phyloP scores from a whole-genome alignment of 2,329 filamentous ascomycete genomes.

The Apiospora marii region DNA sequence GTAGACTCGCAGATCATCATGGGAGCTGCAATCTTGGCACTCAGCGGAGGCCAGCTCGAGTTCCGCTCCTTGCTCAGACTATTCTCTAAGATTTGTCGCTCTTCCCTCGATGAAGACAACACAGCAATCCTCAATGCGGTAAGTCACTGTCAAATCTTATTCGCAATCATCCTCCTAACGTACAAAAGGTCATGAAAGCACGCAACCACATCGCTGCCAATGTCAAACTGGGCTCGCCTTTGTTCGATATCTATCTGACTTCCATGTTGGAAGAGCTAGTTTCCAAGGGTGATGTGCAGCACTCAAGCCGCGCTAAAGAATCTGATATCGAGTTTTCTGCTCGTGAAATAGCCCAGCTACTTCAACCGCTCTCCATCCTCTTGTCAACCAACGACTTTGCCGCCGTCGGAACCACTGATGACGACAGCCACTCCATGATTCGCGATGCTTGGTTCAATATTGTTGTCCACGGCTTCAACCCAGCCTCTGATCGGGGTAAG shows the following conservation, averaged over 20 bases:
- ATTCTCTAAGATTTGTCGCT: conserved; percentile 77
- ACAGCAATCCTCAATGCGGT: conserved; percentile 74
- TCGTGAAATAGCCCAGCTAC: conserved; percentile 84
- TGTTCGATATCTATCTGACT: conserved; percentile 84
- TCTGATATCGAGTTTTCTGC: conserved; percentile 84
- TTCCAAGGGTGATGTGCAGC: conserved; percentile 86
- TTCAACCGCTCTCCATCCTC: conserved; percentile 87
- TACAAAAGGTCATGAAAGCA: conserved; percentile 71
- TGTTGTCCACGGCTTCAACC: conserved; percentile 88
- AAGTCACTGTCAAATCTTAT: conserved; percentile 44
- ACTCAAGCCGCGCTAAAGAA: conserved; percentile 75
- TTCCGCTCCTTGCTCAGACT: conserved; percentile 87
- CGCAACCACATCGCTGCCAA: conserved; percentile 79
- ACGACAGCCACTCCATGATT: conserved; percentile 76
- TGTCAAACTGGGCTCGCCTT: conserved; percentile 71
- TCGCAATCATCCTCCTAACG: not conserved
- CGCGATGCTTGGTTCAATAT: conserved; percentile 99
- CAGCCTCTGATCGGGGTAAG: conserved; percentile 75
- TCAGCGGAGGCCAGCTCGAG: conserved; percentile 80
- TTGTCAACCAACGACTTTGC: conserved; percentile 72
- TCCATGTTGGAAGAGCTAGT: conserved; percentile 88
- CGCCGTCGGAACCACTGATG: conserved; percentile 56
- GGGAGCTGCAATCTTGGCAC: conserved; percentile 79
- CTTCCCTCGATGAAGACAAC: conserved; percentile 76
- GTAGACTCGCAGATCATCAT: conserved; percentile 88